phyloP scores from a whole-genome alignment of 163 green algal species.

The Coccomyxa subellipsoidea region DNA sequence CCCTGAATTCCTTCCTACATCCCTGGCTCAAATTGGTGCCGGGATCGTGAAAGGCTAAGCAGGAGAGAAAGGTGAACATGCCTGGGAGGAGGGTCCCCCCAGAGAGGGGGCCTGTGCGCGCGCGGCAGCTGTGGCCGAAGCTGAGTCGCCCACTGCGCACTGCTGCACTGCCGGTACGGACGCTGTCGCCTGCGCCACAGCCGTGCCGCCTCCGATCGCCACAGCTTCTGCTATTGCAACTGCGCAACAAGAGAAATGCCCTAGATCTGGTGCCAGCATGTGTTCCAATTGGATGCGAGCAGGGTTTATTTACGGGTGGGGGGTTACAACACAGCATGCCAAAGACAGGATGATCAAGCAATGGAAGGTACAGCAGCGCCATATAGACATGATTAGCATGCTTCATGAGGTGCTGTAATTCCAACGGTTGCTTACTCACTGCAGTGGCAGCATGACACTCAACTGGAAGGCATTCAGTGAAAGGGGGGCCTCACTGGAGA shows the following conservation, averaged over 20 bases:
- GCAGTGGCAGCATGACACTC: background rate
- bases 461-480: background rate
- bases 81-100: background rate
- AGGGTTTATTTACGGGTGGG: no score
- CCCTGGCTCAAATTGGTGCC: no score
- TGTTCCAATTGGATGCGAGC: no score
- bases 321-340: no score
- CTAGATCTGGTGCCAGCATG: background rate
- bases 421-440: no score
- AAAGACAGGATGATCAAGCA: no score
- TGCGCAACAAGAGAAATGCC: background rate
- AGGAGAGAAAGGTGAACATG: no score
- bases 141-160: background rate
- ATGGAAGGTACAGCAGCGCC: no score
- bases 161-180: background rate
- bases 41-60: no score
- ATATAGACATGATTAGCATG: no score
- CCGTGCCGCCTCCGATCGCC: background rate
- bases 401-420: no score
- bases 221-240: background rate
- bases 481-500: background rate
- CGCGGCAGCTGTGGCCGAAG: background rate
- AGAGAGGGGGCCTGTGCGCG: background rate
- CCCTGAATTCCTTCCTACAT: no score
- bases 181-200: background rate